phyloP scores from a whole-genome alignment of 345 rosid species.

The Pugionium cornutum region DNA sequence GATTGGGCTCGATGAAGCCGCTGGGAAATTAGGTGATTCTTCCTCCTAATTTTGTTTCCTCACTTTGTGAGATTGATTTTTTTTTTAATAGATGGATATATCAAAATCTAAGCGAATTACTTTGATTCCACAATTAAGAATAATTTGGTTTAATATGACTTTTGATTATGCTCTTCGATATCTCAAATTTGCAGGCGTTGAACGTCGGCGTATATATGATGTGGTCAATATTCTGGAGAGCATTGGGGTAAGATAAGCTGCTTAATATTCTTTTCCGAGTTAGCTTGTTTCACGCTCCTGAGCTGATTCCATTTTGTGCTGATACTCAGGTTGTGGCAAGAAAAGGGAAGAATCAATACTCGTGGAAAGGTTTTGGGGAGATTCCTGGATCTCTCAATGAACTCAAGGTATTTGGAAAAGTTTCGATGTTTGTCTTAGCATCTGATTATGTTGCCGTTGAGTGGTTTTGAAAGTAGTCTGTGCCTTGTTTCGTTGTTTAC shows the following conservation, averaged over 20 bases:
- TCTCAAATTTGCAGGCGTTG: conserved; percentile 55
- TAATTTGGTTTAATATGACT: too few species aligned
- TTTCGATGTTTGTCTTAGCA: neutral
- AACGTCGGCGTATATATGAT: conserved; percentile 75
- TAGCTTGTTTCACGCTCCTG: neutral
- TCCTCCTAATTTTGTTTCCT: neutral
- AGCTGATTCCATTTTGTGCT: neutral
- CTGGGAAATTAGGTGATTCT: conserved; percentile 52
- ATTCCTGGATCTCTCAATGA: conserved; percentile 56
- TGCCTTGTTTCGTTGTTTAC: conserved; percentile 24
- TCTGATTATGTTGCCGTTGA: neutral
- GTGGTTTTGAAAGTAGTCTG: conserved; percentile 22
- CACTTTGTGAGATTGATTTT: neutral
- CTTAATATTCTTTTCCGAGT: neutral
- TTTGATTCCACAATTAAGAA: too few species aligned
- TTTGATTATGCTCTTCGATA: neutral
- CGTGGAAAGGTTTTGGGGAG: conserved; percentile 72
- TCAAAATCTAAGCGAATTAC: too few species aligned
- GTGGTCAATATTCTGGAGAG: conserved; percentile 81
- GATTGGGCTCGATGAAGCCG: conserved; percentile 80
- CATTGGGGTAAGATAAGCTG: conserved; percentile 46
- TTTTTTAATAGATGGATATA: too few species aligned
- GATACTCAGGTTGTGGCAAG: conserved; percentile 65
- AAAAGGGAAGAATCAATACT: conserved; percentile 69
- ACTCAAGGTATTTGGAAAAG: conserved; percentile 49